phyloP scores from a whole-genome alignment of 2,329 filamentous ascomycete genomes.

The Thelonectria discophora region DNA sequence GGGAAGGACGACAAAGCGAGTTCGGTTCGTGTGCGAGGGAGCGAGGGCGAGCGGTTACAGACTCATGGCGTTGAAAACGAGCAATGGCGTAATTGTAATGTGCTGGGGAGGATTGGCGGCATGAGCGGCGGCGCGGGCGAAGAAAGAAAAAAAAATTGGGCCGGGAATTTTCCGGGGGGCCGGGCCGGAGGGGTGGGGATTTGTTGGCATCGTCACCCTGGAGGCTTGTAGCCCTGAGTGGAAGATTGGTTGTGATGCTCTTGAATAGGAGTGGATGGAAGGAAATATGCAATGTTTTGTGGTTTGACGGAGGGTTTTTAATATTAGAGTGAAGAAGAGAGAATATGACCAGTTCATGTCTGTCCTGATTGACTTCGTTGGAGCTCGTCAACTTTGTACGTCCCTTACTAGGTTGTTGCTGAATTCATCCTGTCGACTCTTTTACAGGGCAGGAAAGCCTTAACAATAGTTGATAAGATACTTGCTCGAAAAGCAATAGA shows the following conservation, averaged over 20 bases:
- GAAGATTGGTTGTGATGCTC: neutral
- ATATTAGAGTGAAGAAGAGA: too few species aligned
- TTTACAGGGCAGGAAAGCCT: too few species aligned
- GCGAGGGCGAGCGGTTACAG: neutral
- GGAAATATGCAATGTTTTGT: neutral
- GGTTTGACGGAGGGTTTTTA: too few species aligned
- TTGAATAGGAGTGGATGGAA: neutral
- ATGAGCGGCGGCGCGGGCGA: constrained; percentile 15
- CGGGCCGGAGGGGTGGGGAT: neutral
- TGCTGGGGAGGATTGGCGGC: constrained; percentile 32
- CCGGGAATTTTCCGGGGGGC: constrained; percentile 34
- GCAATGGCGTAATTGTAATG: constrained; percentile 39
- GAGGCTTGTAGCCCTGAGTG: neutral
- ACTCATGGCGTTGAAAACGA: constrained; percentile 6
- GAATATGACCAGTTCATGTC: too few species aligned
- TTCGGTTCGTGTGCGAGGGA: neutral
- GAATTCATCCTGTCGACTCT: too few species aligned
- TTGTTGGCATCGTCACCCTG: neutral
- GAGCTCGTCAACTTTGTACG: too few species aligned
- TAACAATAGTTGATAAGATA: too few species aligned
- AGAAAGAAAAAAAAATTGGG: constrained; percentile 31
- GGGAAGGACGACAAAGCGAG: neutral
- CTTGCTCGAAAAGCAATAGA: too few species aligned
- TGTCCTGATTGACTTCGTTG: too few species aligned
- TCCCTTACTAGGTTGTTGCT: too few species aligned